Base-by-base conservation (phyloP, 495 filamentous ascomycete genomes). In the Penicillium chermesinum region DNA sequence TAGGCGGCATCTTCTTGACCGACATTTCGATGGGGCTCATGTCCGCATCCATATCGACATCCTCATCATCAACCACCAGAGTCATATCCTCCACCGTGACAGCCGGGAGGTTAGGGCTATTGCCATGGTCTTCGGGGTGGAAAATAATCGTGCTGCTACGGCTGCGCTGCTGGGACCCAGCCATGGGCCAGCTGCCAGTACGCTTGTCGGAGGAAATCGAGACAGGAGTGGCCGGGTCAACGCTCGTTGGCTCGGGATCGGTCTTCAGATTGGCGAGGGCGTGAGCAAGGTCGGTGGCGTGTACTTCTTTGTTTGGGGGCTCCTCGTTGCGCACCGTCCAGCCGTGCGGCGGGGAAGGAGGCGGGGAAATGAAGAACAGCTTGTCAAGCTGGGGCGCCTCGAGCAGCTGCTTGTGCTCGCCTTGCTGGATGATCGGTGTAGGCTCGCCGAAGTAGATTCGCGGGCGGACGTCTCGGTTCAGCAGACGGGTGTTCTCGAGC, bases 361-460 rank as follows among this genome's bases (percentile, higher is more conserved):
- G 93, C 27, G 93, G 93, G 47, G 82, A 88, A 72, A 98, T 96
- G 72, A 98, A 97, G 78, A 96, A 95, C 30, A 96, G 78, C 72
- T 96, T 96, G 55, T 87, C 82, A 36, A 83, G 72, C 52, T 95
- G 87, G 12, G 93, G 93, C 1, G 89, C 83, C 32, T 85, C 76
- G 5, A 98, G 79, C 50, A 91, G 86, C 47, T 75, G 69, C 17
- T 64, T 63, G 34, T 73, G 63, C 46, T 80, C 80, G 50, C 83
- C 75, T n/a, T 72, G 70, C 27, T 74, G 66, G 4, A 80, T 62
- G 19, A 85, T 70, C 18, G 83, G 84, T 2, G 87, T 94, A 22
- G 74, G 76, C 60, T 87, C 77, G 58, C 94, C 94, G 62, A 95
- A 98, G 78, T 93, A 97, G 59, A 96, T 83, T 40, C 83, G 80